Percentiles rank a stretch among this genome's conserved stretches.
Conservation (phyloP, 306 rosid genomes). For the Trifolium dubium region DNA sequence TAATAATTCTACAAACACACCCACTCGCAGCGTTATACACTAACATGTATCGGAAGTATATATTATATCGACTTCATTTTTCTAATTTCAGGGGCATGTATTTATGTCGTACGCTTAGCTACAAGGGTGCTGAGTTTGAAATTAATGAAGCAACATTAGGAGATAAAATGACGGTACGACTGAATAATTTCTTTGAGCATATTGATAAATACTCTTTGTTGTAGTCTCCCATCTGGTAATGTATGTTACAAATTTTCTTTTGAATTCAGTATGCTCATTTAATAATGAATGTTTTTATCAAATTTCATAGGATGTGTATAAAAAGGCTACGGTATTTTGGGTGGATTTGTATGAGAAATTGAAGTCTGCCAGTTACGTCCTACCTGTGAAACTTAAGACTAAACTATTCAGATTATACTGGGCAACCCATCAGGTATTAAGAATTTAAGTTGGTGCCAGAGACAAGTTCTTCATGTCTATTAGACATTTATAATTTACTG, state of each 20-base stretch:
- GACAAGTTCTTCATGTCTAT: constrained; percentile 13
- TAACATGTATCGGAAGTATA: background rate
- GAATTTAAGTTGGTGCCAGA: background rate
- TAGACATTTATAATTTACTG: constrained; percentile 7
- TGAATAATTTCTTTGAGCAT: constrained; percentile 31
- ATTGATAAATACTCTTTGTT: background rate
- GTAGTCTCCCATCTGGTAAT: no score
- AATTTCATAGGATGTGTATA: constrained; percentile 66
- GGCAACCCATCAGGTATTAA: constrained; percentile 94
- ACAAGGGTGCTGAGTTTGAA: constrained; percentile 85
- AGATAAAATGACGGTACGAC: constrained; percentile 82
- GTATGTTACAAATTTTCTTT: no score
- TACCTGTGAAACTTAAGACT: constrained; percentile 65
- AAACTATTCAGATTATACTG: constrained; percentile 85
- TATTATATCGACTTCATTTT: constrained; percentile 26
- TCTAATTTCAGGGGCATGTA: constrained; percentile 86
- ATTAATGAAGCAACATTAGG: constrained; percentile 84
- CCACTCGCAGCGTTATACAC: constrained; percentile 2
- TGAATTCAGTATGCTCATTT: constrained; percentile 7
- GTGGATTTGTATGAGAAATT: constrained; percentile 74
- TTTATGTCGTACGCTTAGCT: constrained; percentile 92
- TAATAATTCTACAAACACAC: constrained; percentile 12
- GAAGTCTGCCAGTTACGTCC: constrained; percentile 64
- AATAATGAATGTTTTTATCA: constrained; percentile 13
- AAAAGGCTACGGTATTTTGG: constrained; percentile 91